Conservation (phyloP, 371 early-diverging fungal species). For the Lichtheimia ramosa region DNA sequence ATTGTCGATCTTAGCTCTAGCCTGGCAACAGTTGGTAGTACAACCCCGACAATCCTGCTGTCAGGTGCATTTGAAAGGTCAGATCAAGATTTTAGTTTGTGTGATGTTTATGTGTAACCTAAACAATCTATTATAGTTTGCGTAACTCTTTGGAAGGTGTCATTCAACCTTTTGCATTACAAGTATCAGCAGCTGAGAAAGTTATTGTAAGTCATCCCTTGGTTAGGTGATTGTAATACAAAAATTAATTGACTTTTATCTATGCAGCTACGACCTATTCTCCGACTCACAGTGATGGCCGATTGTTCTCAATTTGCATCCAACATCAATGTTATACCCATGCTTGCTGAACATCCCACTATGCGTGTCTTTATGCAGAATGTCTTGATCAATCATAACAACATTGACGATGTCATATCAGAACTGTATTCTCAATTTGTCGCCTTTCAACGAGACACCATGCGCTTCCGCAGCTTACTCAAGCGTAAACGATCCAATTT, state of each 20-base stretch:
- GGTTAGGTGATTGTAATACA: background rate
- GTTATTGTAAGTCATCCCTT: constrained; percentile 25
- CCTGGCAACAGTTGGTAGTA: constrained; percentile 69
- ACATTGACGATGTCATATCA: constrained; percentile 53
- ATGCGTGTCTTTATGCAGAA: constrained; percentile 74
- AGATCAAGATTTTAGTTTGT: constrained; percentile 8
- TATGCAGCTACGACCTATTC: constrained; percentile 35
- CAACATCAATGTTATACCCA: constrained; percentile 58
- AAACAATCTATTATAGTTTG: constrained; percentile 18
- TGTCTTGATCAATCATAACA: constrained; percentile 51
- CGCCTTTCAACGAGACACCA: constrained; percentile 64
- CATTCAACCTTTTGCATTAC: constrained; percentile 49
- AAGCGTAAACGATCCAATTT: constrained; percentile 33
- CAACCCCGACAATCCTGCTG: constrained; percentile 52
- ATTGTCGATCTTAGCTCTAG: constrained; percentile 77
- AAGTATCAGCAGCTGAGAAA: constrained; percentile 30
- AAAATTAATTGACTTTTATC: background rate
- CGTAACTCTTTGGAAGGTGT: constrained; percentile 41
- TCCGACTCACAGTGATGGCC: constrained; percentile 76
- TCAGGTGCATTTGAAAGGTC: constrained; percentile 62
- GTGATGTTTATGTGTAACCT: constrained; percentile 3
- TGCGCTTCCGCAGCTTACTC: constrained; percentile 52
- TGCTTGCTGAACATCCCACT: constrained; percentile 60
- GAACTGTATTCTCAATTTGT: constrained; percentile 55
- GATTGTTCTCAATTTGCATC: constrained; percentile 73